Conservation (phyloP, 73 alveolate genomes). For the Blepharisma japonicum region DNA sequence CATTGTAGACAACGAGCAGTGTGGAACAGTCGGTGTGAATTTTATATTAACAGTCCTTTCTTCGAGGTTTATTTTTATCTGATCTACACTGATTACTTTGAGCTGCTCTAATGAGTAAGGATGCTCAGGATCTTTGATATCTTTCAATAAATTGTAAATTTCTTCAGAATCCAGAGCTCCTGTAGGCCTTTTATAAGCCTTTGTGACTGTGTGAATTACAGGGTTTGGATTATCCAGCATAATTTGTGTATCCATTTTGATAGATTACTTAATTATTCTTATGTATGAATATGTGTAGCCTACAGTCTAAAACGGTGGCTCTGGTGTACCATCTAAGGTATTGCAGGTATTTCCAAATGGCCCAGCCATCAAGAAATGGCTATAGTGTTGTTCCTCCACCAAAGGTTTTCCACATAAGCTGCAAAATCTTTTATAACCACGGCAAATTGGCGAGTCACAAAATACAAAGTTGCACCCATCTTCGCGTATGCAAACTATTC, state of each 20-base stretch:
- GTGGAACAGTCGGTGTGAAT: slow-evolving; percentile 89
- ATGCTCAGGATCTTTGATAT: slow-evolving; percentile 91
- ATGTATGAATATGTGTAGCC: no score
- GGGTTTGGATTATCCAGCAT: slow-evolving; percentile 62
- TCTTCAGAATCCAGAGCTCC: slow-evolving; percentile 30
- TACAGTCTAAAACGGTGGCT: no score
- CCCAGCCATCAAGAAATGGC: slow-evolving; percentile 21
- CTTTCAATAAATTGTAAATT: slow-evolving; percentile 75
- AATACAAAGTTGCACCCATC: slow-evolving; percentile 23
- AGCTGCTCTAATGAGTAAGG: slow-evolving; percentile 86
- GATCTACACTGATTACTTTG: slow-evolving; percentile 71
- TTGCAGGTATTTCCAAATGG: slow-evolving; percentile 31
- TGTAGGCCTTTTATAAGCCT: slow-evolving; percentile 28
- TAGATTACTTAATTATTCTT: no score
- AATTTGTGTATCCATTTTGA: slow-evolving; percentile 17
- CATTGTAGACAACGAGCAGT: slow-evolving; percentile 76
- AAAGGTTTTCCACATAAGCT: slow-evolving; percentile 25
- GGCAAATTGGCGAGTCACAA: slow-evolving; percentile 10
- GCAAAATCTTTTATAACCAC: not conserved
- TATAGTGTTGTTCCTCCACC: not conserved
- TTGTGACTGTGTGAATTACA: slow-evolving; percentile 26
- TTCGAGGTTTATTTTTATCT: slow-evolving; percentile 61
- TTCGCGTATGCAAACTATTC: not conserved
- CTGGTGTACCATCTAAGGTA: not conserved
- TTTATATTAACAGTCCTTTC: slow-evolving; percentile 51